These are phyloP conservation scores for Gomphus bonarii DNA, from an alignment of 1,284 basidiomycete genomes.

Conservation along the genomic window DNA sequence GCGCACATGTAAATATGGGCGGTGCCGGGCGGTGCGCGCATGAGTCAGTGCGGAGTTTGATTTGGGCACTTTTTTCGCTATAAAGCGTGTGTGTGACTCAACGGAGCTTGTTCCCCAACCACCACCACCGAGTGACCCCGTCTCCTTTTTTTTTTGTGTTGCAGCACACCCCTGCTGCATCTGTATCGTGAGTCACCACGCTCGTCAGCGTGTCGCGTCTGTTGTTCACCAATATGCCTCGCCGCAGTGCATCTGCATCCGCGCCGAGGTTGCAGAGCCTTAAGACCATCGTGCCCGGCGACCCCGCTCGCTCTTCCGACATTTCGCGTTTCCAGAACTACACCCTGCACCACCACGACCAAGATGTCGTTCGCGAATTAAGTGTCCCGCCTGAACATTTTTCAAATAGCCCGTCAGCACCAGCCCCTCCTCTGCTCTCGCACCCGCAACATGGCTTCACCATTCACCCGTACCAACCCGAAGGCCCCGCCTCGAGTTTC, in stretches of 20 bases:
- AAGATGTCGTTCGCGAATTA: slow-evolving; percentile 13
- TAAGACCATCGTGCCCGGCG: neutral
- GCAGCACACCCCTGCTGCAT: too few relatives aligned
- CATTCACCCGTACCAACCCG: neutral
- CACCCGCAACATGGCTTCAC: neutral
- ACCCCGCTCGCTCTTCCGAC: neutral
- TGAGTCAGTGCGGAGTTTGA: too few relatives aligned
- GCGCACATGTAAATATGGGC: too few relatives aligned
- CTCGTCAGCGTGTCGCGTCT: too few relatives aligned
- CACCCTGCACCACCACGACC: slow-evolving; percentile 8
- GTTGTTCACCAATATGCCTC: too few relatives aligned
- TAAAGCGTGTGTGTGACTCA: too few relatives aligned
- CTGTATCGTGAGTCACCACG: too few relatives aligned
- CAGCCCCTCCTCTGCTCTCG: neutral
- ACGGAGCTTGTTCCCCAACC: too few relatives aligned
- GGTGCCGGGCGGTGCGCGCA: too few relatives aligned
- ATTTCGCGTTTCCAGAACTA: slow-evolving; percentile 6
- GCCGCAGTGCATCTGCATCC: neutral
- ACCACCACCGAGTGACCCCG: too few relatives aligned
- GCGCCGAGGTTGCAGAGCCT: slow-evolving; percentile 6
- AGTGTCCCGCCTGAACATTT: slow-evolving; percentile 5
- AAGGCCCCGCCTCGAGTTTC: neutral
- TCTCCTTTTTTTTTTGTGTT: too few relatives aligned
- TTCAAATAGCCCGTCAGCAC: neutral
- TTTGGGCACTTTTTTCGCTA: too few relatives aligned